These are phyloP conservation scores for Aquanectria penicillioides DNA, from an alignment of 2,329 filamentous ascomycete species.

Conservation along the genomic window DNA sequence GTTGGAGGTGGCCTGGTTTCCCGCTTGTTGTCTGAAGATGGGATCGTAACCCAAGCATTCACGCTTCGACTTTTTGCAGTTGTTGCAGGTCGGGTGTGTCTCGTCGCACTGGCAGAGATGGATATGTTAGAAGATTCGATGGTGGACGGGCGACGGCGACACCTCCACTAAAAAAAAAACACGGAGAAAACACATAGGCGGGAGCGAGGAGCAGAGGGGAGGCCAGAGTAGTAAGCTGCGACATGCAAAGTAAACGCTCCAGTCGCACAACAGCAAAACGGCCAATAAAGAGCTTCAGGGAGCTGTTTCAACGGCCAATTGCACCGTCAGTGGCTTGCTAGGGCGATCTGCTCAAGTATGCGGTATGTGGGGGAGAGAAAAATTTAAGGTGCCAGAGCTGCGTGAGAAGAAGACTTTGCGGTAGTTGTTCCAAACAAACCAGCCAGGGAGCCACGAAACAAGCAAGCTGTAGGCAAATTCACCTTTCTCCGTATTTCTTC, in stretches of 20 bases:
- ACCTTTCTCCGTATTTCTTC: slow-evolving; percentile 20
- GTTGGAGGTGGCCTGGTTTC: slow-evolving; percentile 76
- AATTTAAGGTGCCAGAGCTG: slow-evolving; percentile 34
- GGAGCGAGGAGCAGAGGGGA: slow-evolving; percentile 22
- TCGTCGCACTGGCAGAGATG: slow-evolving; percentile 81
- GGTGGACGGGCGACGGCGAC: slow-evolving; percentile 22
- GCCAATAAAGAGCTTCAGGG: slow-evolving; percentile 30
- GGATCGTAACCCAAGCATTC: slow-evolving; percentile 89
- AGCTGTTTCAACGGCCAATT: slow-evolving; percentile 20
- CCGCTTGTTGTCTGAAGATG: slow-evolving; percentile 80
- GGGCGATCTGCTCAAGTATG: slow-evolving; percentile 21
- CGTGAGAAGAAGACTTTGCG: slow-evolving; percentile 32
- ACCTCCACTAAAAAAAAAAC: slow-evolving; percentile 30
- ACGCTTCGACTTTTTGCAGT: slow-evolving; percentile 89
- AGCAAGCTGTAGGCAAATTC: slow-evolving; percentile 31
- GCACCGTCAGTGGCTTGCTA: slow-evolving; percentile 22
- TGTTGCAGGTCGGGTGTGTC: slow-evolving; percentile 89
- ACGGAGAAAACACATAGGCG: slow-evolving; percentile 12
- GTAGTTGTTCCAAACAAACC: slow-evolving; percentile 32
- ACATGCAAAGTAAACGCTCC: slow-evolving; percentile 14
- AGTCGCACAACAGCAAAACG: slow-evolving; percentile 19
- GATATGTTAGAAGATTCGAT: slow-evolving; percentile 39
- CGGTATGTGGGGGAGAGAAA: slow-evolving; percentile 33
- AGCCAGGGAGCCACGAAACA: slow-evolving; percentile 31
- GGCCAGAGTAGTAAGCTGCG: slow-evolving; percentile 14